Evolutionary conservation across 1,284 basidiomycete species (phyloP).

Genomic region (Apiotrichum siamense): DNA sequence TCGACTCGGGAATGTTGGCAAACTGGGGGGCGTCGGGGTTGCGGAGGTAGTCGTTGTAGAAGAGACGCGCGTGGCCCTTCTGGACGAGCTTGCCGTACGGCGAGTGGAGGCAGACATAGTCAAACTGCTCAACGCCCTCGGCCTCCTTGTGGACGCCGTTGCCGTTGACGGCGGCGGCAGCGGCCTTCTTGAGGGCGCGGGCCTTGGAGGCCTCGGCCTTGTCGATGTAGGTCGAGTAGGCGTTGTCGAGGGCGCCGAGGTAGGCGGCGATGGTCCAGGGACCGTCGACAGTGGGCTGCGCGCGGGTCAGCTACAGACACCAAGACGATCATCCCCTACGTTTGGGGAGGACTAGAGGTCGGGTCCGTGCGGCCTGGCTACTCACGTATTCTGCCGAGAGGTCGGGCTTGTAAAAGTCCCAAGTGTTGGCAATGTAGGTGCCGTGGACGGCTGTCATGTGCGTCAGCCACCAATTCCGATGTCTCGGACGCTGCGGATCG

Average conservation of each 20-base stretch:
- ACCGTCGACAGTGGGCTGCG: conserved; percentile 88
- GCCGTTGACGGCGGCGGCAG: conserved; percentile 31
- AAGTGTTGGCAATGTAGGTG: conserved; percentile 94
- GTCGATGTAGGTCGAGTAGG: conserved; percentile 79
- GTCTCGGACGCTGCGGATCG: background rate
- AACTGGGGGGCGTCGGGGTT: conserved; percentile 69
- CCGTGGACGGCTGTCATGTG: conserved; percentile 89
- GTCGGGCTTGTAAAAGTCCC: conserved; percentile 97
- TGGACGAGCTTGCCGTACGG: conserved; percentile 98
- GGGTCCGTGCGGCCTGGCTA: too few species aligned
- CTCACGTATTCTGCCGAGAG: conserved; percentile 53
- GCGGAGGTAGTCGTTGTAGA: conserved; percentile 69
- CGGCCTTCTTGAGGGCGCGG: conserved; percentile 42
- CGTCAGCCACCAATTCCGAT: conserved; percentile 2
- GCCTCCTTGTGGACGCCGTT: conserved; percentile 28
- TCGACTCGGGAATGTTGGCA: conserved; percentile 63
- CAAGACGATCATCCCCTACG: background rate
- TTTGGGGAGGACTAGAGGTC: too few species aligned
- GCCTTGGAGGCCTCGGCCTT: conserved; percentile 63
- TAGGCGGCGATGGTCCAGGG: conserved; percentile 95
- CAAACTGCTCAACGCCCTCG: conserved; percentile 67
- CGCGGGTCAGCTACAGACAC: conserved; percentile 8
- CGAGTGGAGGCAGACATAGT: conserved; percentile 87
- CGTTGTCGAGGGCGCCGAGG: conserved; percentile 84
- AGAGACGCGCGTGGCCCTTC: conserved; percentile 89